A percentile compares a stretch with the other conserved stretches of the same genome.
Evolutionary conservation across 805 yeast species (phyloP).

Genomic region (Babjeviella inositovora): DNA sequence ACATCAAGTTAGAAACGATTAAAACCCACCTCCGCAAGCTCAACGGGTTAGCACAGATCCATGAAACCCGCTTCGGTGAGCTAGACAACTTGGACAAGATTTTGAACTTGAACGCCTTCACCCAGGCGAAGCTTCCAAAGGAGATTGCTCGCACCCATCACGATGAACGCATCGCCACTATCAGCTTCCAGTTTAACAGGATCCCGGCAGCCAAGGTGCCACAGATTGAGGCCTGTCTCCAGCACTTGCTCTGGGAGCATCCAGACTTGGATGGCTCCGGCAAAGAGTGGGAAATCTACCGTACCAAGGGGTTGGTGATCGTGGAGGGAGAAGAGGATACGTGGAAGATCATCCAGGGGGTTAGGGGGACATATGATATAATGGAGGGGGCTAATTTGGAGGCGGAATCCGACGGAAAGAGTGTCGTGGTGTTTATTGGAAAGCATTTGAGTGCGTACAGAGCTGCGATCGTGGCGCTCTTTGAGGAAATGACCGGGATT

Average conservation of each 20-base stretch:
- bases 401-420: conserved; percentile 17
- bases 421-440: conserved; percentile 67
- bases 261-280: conserved; percentile 18
- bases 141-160: conserved; percentile 15
- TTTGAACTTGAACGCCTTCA: conserved; percentile 66
- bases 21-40: conserved; percentile 27
- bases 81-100: conserved; percentile 48
- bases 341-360: conserved; percentile 68
- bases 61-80: conserved; percentile 61
- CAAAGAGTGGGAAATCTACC: conserved; percentile 47
- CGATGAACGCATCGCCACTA: conserved; percentile 37
- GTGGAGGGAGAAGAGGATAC: conserved; percentile 10
- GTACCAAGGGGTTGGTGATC: conserved; percentile 66
- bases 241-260: conserved; percentile 62
- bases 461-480: no score
- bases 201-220: conserved; percentile 16
- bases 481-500: no score
- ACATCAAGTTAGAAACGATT: conserved; percentile 13
- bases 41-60: conserved; percentile 53
- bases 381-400: conserved; percentile 21
- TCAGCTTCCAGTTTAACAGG: conserved; percentile 26
- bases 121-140: conserved; percentile 12
- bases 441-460: conserved; percentile 35
- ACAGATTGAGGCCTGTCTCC: conserved; percentile 46
- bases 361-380: conserved; percentile 80